Conservation (phyloP, 2,329 filamentous ascomycete species). For the Clonostachys byssicola region DNA sequence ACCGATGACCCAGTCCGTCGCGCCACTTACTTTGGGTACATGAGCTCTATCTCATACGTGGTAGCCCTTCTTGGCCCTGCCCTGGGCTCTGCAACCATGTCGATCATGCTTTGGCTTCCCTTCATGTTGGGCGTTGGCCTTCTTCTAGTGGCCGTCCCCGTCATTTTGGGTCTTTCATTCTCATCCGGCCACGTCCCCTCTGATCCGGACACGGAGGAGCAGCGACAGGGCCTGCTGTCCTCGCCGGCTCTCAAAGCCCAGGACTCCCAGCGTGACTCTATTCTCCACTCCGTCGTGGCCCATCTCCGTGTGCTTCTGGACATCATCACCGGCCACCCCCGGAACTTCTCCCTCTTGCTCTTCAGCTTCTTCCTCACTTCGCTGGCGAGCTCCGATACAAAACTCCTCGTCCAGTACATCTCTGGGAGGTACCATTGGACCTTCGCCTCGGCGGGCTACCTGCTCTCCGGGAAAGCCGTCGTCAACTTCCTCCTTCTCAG, state of each 20-base stretch:
- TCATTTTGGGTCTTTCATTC: neutral
- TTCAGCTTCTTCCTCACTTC: slow-evolving; percentile 40
- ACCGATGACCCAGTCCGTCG: slow-evolving; percentile 38
- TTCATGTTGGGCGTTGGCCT: slow-evolving; percentile 13
- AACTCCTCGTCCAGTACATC: slow-evolving; percentile 44
- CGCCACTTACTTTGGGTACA: slow-evolving; percentile 45
- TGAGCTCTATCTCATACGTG: slow-evolving; percentile 41
- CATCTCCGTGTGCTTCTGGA: slow-evolving; percentile 18
- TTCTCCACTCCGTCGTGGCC: slow-evolving; percentile 5
- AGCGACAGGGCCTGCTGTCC: slow-evolving; percentile 28
- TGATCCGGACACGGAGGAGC: slow-evolving; percentile 18
- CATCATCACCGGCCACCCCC: slow-evolving; percentile 28
- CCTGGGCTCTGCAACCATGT: slow-evolving; percentile 40
- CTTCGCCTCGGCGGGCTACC: slow-evolving; percentile 40
- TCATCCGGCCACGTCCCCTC: neutral
- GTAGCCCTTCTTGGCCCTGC: slow-evolving; percentile 40
- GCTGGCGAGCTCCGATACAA: slow-evolving; percentile 45
- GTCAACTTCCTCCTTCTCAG: slow-evolving; percentile 41
- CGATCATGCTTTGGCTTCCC: slow-evolving; percentile 33
- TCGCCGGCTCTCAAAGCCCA: slow-evolving; percentile 31
- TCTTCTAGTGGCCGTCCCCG: neutral
- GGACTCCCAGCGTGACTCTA: slow-evolving; percentile 2
- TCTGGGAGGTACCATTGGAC: slow-evolving; percentile 42
- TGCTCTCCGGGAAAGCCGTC: slow-evolving; percentile 41
- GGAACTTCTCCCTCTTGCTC: slow-evolving; percentile 36